Base-by-base conservation (phyloP, 179 eudicot species). In the Spinacia oleracea region DNA sequence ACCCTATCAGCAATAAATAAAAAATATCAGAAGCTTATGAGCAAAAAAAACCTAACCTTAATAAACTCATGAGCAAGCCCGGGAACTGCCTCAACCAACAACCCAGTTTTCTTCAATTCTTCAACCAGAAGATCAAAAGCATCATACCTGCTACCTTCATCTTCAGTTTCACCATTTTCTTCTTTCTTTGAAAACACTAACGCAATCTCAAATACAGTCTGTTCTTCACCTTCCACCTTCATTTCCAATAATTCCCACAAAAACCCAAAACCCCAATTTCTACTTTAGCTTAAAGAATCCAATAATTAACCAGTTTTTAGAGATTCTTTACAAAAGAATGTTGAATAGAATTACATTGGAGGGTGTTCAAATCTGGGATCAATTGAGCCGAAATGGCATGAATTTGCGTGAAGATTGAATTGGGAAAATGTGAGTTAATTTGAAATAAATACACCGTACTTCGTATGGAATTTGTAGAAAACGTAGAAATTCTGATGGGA, bases 51-150 rank as follows among this genome's bases (percentile, higher is more conserved):
- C 23, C 75, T 62, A 75, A 95, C 98, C 98, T 90, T 95, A 58
- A 95, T 77, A 80, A 93, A 95, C 73, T 91, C 97, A 81, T 91
- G 85, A 74, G 88, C 87, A 84, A 90, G 83, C 34, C 98, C 98
- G 80, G 81, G 45, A 79, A 91, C 89, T 83, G 76, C 85, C 21
- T 95, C 97, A 81, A 87, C 91, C 12, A 89, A 75, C 31, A 95
- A 80, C 8, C 98, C 97, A 43, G 58, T 74, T 79, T 86, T 89
- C 82, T 77, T 81, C 64, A 95, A 85, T 82, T 87, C 91, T 66
- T 86, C 86, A 78, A 88, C 87, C 80, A 95, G 85, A 83, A 89
- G 80, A 45, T 86, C 88, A 62, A 90, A 70, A 82, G 88, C 93
- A 87, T 89, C 92, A 65, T 29, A 74, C 23, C 62, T 55, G 16